Evolutionary conservation across 148 eudicot genomes (phyloP).

Genomic region (Nepenthes mirabilis): DNA sequence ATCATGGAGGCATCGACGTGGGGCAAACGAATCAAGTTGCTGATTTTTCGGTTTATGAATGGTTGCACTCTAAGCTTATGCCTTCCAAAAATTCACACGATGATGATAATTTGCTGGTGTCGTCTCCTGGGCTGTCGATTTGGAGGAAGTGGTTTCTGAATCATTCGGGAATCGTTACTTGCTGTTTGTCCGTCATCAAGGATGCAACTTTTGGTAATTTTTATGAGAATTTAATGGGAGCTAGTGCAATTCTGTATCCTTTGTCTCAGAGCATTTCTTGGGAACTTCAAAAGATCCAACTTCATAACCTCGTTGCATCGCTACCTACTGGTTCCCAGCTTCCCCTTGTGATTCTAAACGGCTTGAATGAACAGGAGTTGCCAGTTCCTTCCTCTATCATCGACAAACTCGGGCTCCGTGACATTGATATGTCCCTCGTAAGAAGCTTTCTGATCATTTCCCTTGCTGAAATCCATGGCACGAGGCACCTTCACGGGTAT

Average conservation of each 20-base stretch:
- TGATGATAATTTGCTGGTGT: conserved; percentile 30
- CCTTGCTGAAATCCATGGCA: conserved; percentile 5
- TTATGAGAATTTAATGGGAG: conserved; percentile 35
- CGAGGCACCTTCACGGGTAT: conserved; percentile 33
- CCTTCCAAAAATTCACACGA: conserved; percentile 23
- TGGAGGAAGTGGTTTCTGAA: conserved; percentile 64
- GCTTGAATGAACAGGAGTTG: conserved; percentile 18
- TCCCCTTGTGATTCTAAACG: conserved; percentile 62
- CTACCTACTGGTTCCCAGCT: conserved; percentile 48
- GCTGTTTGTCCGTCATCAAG: conserved; percentile 65
- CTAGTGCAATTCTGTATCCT: conserved; percentile 53
- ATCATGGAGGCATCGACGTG: conserved; percentile 6
- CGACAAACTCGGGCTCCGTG: conserved; percentile 45
- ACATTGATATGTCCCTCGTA: conserved; percentile 50
- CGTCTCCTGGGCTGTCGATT: conserved; percentile 58
- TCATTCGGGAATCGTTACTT: conserved; percentile 22
- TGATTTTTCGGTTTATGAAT: conserved; percentile 26
- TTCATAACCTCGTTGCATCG: conserved; percentile 40
- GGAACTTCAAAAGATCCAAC: conserved; percentile 51
- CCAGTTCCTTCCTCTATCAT: conserved; percentile 20
- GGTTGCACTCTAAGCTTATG: conserved; percentile 75
- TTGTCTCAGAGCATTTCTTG: conserved; percentile 44
- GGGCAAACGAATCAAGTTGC: conserved; percentile 12
- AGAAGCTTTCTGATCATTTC: conserved; percentile 23
- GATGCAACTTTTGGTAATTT: conserved; percentile 21